phyloP scores from a whole-genome alignment of 768 basidiomycete species.

The Scleroderma citrinum region DNA sequence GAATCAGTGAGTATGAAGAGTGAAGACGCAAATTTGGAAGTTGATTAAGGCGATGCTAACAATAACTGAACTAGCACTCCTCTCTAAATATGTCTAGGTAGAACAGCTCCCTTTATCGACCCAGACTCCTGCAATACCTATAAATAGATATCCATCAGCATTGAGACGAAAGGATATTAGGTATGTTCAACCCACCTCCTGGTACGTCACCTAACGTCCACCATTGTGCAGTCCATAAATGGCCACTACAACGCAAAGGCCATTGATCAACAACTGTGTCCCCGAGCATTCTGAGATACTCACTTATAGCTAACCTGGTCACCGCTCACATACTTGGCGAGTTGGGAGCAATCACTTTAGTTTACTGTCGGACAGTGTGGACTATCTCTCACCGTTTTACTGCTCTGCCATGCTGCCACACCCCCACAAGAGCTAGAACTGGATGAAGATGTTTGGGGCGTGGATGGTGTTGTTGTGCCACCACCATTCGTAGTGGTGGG shows the following conservation, averaged over 20 bases:
- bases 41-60: too few relatives aligned
- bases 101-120: not conserved
- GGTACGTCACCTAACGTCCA: conserved; percentile 40
- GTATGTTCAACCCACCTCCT: conserved; percentile 18
- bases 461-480: conserved; percentile 6
- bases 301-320: conserved; percentile 36
- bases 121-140: not conserved
- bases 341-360: not conserved
- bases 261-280: not conserved
- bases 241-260: conserved; percentile 27
- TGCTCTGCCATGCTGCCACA: conserved; percentile 36
- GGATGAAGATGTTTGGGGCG: conserved; percentile 13
- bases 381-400: conserved; percentile 30
- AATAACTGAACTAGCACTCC: too few relatives aligned
- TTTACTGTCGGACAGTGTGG: not conserved
- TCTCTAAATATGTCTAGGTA: not conserved
- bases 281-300: conserved; percentile 4
- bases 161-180: not conserved
- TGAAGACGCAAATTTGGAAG: too few relatives aligned
- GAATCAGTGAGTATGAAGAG: too few relatives aligned
- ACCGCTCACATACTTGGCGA: conserved; percentile 38
- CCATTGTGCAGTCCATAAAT: conserved; percentile 46
- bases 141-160: not conserved
- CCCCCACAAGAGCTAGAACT: conserved; percentile 35
- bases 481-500: conserved; percentile 10